These are phyloP conservation scores for Platismatia glauca DNA, from an alignment of 495 filamentous ascomycete genomes.

Conservation along the genomic window DNA sequence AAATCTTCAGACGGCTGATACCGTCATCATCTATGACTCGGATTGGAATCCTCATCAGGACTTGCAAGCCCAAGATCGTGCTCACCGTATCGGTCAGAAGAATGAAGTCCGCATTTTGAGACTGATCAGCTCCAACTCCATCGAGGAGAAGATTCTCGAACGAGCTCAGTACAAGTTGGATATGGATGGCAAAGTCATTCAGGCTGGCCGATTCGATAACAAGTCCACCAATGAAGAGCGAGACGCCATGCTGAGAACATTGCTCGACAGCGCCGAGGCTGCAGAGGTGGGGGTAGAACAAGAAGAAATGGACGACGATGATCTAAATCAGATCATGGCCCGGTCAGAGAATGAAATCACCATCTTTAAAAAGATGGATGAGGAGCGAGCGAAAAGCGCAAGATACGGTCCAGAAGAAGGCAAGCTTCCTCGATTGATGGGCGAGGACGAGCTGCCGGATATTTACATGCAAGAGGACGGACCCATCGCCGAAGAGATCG, in stretches of 20 bases:
- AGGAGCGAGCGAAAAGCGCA: conserved; percentile 52
- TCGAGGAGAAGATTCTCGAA: conserved; percentile 97
- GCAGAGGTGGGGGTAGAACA: conserved; percentile 75
- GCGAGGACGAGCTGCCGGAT: conserved; percentile 82
- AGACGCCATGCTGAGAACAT: conserved; percentile 85
- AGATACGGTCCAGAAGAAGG: conserved; percentile 63
- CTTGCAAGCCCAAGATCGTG: conserved; percentile 97
- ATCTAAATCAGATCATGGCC: conserved; percentile 81
- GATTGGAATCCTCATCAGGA: conserved; percentile 99
- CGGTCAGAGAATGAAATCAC: conserved; percentile 63
- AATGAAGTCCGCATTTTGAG: conserved; percentile 96
- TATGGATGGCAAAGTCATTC: conserved; percentile 99
- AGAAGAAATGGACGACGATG: conserved; percentile 94
- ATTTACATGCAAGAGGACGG: conserved; percentile 85
- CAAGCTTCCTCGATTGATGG: conserved; percentile 66
- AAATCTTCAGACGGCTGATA: conserved; percentile 94
- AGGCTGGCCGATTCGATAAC: conserved; percentile 98
- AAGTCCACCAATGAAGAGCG: conserved; percentile 98
- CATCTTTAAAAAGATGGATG: conserved; percentile 70
- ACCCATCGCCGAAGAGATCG: conserved; percentile 65
- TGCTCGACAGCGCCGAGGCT: conserved; percentile 81
- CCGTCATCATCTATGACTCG: conserved; percentile 98
- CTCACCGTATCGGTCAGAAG: conserved; percentile 99
- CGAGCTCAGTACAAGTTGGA: conserved; percentile 95
- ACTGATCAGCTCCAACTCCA: conserved; percentile 90